These are phyloP conservation scores for Oryza punctata DNA, from an alignment of 176 grass and related monocot species.

Conservation along the genomic window DNA sequence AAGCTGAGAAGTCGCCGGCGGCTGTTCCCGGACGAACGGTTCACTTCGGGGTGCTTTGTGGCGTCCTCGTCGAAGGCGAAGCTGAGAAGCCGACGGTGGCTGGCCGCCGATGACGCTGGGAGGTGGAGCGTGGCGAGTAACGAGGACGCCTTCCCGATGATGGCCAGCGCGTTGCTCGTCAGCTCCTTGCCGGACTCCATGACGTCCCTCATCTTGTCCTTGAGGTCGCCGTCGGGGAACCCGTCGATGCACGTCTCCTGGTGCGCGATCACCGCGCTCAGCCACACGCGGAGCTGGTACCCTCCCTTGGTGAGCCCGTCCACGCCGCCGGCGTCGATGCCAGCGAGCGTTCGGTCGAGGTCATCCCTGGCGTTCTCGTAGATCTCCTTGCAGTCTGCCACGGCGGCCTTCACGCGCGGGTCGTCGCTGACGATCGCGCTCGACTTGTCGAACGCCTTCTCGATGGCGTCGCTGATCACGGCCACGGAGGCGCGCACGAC, in stretches of 20 bases:
- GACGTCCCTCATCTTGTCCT: conserved; percentile 51
- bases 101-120: neutral
- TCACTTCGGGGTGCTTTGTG: neutral
- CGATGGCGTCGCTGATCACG: conserved; percentile 50
- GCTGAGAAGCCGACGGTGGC: conserved; percentile 25
- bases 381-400: conserved; percentile 67
- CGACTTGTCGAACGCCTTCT: conserved; percentile 38
- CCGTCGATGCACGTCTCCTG: conserved; percentile 87
- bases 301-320: conserved; percentile 29
- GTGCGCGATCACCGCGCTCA: conserved; percentile 70
- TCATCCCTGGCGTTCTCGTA: conserved; percentile 47
- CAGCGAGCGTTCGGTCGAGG: conserved; percentile 40
- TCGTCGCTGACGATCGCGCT: conserved; percentile 38
- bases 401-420: conserved; percentile 50
- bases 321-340: conserved; percentile 42
- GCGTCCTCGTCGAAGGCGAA: neutral
- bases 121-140: conserved; percentile 34
- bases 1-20: conserved; percentile 22
- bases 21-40: neutral
- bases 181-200: conserved; percentile 66
- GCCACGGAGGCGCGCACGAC: conserved; percentile 53
- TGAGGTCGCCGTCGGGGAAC: conserved; percentile 68
- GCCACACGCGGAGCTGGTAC: conserved; percentile 58
- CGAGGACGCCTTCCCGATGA: conserved; percentile 51
- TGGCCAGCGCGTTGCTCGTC: conserved; percentile 71